Evolutionary conservation across 1,284 basidiomycete species (phyloP).

Genomic region (Phellopilus nigrolimitatus): DNA sequence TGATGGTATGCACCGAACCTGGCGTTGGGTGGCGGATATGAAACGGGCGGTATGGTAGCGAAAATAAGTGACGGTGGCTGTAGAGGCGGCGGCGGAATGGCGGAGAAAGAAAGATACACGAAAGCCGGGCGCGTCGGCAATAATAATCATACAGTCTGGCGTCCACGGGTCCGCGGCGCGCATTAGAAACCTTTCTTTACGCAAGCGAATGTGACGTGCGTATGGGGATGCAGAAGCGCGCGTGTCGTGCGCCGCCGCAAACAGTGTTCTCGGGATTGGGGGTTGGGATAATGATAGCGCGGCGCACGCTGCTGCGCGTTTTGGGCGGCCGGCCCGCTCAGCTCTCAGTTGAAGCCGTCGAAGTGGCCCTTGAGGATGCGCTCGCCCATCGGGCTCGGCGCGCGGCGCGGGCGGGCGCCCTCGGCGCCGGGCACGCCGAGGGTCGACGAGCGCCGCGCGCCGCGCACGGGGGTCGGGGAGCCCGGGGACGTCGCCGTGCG

Average conservation of each 20-base stretch:
- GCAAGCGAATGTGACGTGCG: background rate
- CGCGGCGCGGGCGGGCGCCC: slow-evolving; percentile 45
- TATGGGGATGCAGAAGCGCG: too few relatives aligned
- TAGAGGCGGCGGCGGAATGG: too few relatives aligned
- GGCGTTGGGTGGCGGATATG: too few relatives aligned
- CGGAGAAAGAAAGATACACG: too few relatives aligned
- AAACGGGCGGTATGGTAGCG: too few relatives aligned
- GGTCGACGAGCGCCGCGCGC: slow-evolving; percentile 56
- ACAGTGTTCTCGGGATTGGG: background rate
- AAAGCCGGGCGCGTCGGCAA: background rate
- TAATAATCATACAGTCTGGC: slow-evolving; percentile 11
- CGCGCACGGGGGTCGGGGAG: slow-evolving; percentile 32
- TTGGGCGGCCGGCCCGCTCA: slow-evolving; percentile 17
- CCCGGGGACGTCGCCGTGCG: slow-evolving; percentile 20
- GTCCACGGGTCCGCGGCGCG: slow-evolving; percentile 12
- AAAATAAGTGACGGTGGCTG: too few relatives aligned
- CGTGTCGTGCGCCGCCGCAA: background rate
- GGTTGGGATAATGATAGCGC: too few relatives aligned
- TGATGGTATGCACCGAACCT: too few relatives aligned
- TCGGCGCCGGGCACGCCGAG: slow-evolving; percentile 35
- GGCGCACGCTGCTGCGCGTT: slow-evolving; percentile 12
- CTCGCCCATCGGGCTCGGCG: slow-evolving; percentile 82
- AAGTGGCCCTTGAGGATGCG: slow-evolving; percentile 80
- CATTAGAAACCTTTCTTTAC: background rate
- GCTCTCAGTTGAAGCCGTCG: slow-evolving; percentile 50